Base-by-base conservation (phyloP, 2,329 filamentous ascomycete genomes). In the Hypoxylon sp. region DNA sequence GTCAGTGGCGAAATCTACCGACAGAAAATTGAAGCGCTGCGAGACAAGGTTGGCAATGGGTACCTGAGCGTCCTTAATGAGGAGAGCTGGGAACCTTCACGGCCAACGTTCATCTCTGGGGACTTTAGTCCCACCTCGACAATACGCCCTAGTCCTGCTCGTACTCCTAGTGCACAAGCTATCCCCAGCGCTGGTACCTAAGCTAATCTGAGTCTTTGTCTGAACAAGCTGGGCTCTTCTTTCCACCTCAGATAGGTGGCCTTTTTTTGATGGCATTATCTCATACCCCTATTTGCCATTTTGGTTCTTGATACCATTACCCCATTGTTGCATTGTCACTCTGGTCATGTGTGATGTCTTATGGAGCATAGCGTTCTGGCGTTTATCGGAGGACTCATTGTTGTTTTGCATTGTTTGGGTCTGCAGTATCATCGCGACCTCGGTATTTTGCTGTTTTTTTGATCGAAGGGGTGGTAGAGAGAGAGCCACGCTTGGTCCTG, bases 11-110 rank as follows among this genome's bases (percentile, higher is more conserved):
- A 96, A 75, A 84, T 93, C 6, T 98, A 97, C 80, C 90, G 92
- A 63, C 92, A 92, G 78, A 96, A 96, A 80, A 91, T 98, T 60
- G 94, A 97, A 79, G 90, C 92, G 2, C 82, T 98, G 59, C 91
- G 94, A 68, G 91, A 91, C 75, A 93, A 95, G 75, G 91, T 97
- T 71, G 94, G 94, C 33, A 93, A 90, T 74, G 92, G 90, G 39
- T 99, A 97, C 87, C 86, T 99, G 42, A 94, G 90, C 70, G 93
- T 92, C 13, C 84, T 98, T 55, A 92, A 92, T 67, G 94, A 97
- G 75, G 92, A 96, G 78, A 85, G 82, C 46, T 90, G 88, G 88
- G 85, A 89, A 69, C 74, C 82, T 5, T 80, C 79, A 50, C 78
- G 79, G 13, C 74, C 80, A 10, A 75, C 81, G 26, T 85, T 81